Base-by-base conservation (phyloP, 73 alveolate genomes). In the Tetrahymena borealis region DNA sequence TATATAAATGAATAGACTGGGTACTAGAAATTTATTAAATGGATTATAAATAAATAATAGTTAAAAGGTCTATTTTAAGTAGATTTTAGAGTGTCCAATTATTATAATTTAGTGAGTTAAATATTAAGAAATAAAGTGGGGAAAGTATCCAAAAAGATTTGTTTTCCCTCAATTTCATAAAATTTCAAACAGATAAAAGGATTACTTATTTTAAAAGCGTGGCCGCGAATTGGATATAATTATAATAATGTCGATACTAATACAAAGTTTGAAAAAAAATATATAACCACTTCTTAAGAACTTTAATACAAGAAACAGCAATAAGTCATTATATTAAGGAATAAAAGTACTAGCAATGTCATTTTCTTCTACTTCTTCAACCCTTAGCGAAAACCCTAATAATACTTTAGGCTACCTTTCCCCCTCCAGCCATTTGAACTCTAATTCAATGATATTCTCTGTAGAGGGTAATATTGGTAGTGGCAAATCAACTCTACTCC, bases 401-500 rank as follows among this genome's bases (percentile, higher is more conserved):
- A 60, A 60, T 10, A 60, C 85, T 60, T 60, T 60, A 60, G 85
- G 85, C n/a, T 60, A 60, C 28, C 85, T 60, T 60, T 60, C 85
- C n/a, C 85, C 85, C 35, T 60, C 35, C 32, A 20, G 31, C 85
- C 85, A 60, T 20, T 32, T 16, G n/a, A 60, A 60, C 85, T 20
- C 85, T 3, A 60, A 60, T 28, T 60, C 85, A 10, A 60, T 24
- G 28, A 60, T 93, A 11, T 79, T 93, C 8, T 93, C 95, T 3
- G 78, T 93, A 32, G 95, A 93, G 39, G 95, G 95, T 16, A 93
- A 93, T 40, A 93, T 93, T 13, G 95, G 95, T 12, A 78, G 93
- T 31, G 95, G 95, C 16, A 93, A 93, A 36, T 78, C 93, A 40
- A 93, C 95, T 33, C 79, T 93, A 31, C 91, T 93, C 3, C 90